Conservation (phyloP, 768 basidiomycete species). For the Kwoniella europaea region DNA sequence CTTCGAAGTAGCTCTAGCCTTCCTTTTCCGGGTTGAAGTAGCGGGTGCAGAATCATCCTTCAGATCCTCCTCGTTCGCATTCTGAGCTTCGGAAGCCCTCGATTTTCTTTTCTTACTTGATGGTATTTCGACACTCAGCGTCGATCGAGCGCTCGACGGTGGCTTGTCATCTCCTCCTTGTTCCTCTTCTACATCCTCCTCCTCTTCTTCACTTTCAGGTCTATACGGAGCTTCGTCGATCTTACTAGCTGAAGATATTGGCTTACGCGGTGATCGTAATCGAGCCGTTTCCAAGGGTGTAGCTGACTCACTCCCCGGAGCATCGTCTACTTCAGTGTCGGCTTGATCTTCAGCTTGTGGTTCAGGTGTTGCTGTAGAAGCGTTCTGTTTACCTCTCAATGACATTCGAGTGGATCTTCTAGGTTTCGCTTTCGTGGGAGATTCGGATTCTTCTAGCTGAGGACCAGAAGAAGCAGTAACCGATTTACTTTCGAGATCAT, state of each 20-base stretch:
- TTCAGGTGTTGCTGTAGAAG: slow-evolving; percentile 9
- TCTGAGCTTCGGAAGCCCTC: slow-evolving; percentile 6
- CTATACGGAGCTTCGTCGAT: slow-evolving; percentile 23
- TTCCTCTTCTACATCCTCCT: slow-evolving; percentile 16
- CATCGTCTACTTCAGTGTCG: not conserved
- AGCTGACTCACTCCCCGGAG: not conserved
- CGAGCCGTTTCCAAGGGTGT: not conserved
- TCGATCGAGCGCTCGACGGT: slow-evolving; percentile 3
- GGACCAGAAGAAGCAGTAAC: slow-evolving; percentile 2
- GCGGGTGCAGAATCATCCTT: not conserved
- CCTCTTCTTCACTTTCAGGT: slow-evolving; percentile 19
- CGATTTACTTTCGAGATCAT: not conserved
- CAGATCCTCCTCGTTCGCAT: not conserved
- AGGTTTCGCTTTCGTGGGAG: not conserved
- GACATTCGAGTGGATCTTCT: slow-evolving; percentile 15
- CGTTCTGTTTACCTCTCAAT: slow-evolving; percentile 4
- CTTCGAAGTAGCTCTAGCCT: not conserved
- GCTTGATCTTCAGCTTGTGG: slow-evolving; percentile 8
- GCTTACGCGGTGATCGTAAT: slow-evolving; percentile 9
- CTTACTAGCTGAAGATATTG: slow-evolving; percentile 5
- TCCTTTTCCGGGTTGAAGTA: slow-evolving; percentile 4
- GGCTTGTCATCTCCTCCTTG: not conserved
- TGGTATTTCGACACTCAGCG: slow-evolving; percentile 18
- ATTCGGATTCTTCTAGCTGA: not conserved
- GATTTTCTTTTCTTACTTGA: slow-evolving; percentile 19